Evolutionary conservation across 2,329 filamentous ascomycete species (phyloP), one percentile per base, ranked within the genome.

Genomic region (Ramularia endophylla): DNA sequence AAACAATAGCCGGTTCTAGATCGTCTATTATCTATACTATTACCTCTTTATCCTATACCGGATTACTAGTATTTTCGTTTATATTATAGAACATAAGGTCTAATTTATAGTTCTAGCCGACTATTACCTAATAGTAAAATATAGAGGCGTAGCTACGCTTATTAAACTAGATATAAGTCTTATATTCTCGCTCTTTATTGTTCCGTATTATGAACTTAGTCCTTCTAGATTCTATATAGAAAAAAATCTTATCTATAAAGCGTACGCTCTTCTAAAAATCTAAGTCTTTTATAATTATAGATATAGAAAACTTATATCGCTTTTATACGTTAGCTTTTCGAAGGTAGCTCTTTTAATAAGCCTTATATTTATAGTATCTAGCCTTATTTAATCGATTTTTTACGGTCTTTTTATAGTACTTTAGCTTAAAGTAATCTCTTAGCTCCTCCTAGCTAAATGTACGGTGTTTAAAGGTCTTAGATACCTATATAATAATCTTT

Each of bases 91-190:
- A 36, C 17, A 7, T 7, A 15, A 36, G 18, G n/a, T 17, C 15
- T n/a, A n/a, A 22, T 15, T 36, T 25, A 36, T 22, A 22, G 8
- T 36, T 17, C 16, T 22, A 36, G 13, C 34, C 16, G 12, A 36
- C 34, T 22, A 36, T 36, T 12, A 13, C 34, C 34, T 22, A 36
- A 11, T 19, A 19, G 19, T 19, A 22, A 5, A 36, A 25, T 7
- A 25, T 19, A 15, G 34, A 22, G 18, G 13, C 25, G 15, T 36
- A 11, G 15, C 8, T 11, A n/a, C 34, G 34, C 9, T 17, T 22
- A 17, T 36, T 36, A 22, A 36, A 36, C 34, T 36, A 25, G 5
- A 20, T n/a, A 27, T 15, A 36, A 16, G 19, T 25, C 17, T 36
- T 25, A 25, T 22, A 25, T 15, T 36, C 11, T 15, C 34, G 34